phyloP scores from a whole-genome alignment of 2,329 filamentous ascomycete species.

The Stenocarpella maydis region DNA sequence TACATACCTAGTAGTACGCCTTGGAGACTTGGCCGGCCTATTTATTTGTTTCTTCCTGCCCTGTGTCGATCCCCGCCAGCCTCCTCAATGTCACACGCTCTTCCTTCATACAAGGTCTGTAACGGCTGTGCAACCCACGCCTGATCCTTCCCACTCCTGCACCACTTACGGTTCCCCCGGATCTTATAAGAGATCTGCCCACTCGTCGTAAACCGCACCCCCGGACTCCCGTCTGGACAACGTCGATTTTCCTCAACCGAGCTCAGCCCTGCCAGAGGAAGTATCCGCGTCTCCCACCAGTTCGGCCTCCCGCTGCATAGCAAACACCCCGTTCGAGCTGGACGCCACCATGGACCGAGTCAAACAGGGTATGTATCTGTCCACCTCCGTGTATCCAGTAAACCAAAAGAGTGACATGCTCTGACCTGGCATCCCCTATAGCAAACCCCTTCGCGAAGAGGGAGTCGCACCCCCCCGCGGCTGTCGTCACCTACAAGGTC shows the following conservation, averaged over 20 bases:
- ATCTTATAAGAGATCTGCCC: constrained; percentile 19
- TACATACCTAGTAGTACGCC: too few relatives aligned
- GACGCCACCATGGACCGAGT: constrained; percentile 34
- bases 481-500: constrained; percentile 78
- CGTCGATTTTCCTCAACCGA: background rate
- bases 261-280: background rate
- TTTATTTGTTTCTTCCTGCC: background rate
- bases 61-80: background rate
- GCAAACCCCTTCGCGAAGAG: constrained; percentile 81
- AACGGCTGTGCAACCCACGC: constrained; percentile 15
- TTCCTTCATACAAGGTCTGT: constrained; percentile 20
- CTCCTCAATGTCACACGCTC: constrained; percentile 4
- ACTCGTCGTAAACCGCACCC: constrained; percentile 3
- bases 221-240: background rate
- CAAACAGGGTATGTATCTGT: constrained; percentile 30
- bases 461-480: constrained; percentile 68
- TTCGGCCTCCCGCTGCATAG: background rate
- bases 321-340: background rate
- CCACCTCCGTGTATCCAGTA: background rate
- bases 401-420: background rate
- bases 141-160: constrained; percentile 4
- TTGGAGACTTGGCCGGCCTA: background rate
- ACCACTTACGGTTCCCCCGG: constrained; percentile 7
- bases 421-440: constrained; percentile 43
- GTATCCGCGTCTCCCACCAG: background rate